Conservation (phyloP, 176 grass and related monocot genomes). For the Panicum miliaceum region DNA sequence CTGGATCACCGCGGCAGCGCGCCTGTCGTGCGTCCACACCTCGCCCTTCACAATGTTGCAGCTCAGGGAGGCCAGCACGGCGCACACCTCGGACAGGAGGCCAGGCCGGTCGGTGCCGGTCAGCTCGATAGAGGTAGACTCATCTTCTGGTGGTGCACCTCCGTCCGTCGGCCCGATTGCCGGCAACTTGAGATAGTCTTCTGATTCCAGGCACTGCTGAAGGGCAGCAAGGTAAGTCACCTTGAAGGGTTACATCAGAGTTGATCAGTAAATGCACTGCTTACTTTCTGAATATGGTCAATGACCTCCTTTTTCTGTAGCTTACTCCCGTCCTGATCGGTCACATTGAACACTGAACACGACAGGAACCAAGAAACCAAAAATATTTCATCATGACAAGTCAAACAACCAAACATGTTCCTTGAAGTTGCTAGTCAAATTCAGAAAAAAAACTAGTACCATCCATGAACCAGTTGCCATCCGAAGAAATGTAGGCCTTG, state of each 20-base stretch:
- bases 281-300: constrained; percentile 64
- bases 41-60: constrained; percentile 61
- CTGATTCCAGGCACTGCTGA: constrained; percentile 58
- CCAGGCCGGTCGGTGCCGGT: constrained; percentile 60
- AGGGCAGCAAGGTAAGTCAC: neutral
- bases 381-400: constrained; percentile 1
- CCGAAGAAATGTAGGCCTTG: constrained; percentile 62
- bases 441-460: constrained; percentile 21
- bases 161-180: neutral
- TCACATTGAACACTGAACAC: constrained; percentile 78
- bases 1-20: constrained; percentile 56
- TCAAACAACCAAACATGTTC: neutral
- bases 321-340: constrained; percentile 63
- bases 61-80: constrained; percentile 52
- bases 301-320: constrained; percentile 49
- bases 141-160: neutral
- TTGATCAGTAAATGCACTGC: neutral
- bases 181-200: constrained; percentile 13
- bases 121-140: constrained; percentile 49
- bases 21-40: constrained; percentile 64
- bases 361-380: constrained; percentile 32
- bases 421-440: neutral
- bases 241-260: constrained; percentile 14
- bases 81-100: constrained; percentile 63
- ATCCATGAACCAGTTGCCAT: constrained; percentile 66